Percentiles rank a stretch among this genome's conserved stretches.
These are phyloP conservation scores for Leccinellum rugosiceps DNA, from an alignment of 768 basidiomycete genomes.

Conservation along the genomic window DNA sequence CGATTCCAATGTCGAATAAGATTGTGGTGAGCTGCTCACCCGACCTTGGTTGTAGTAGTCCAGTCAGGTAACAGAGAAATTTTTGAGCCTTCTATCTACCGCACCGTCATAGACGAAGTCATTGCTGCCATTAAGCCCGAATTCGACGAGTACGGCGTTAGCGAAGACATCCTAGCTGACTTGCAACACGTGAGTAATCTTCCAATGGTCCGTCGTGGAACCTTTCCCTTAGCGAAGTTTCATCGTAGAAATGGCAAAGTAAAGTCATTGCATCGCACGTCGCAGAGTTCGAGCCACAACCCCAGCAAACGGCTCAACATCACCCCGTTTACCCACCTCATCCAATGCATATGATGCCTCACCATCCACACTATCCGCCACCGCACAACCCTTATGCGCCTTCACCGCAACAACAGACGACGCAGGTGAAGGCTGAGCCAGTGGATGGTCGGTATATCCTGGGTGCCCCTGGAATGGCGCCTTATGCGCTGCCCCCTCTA, in stretches of 20 bases:
- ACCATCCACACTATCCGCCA: slow-evolving; percentile 51
- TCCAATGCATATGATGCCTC: slow-evolving; percentile 56
- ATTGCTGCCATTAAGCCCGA: slow-evolving; percentile 83
- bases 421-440: slow-evolving; percentile 72
- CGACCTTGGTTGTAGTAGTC: slow-evolving; percentile 56
- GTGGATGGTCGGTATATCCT: slow-evolving; percentile 68
- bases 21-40: slow-evolving; percentile 92
- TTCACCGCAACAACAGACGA: slow-evolving; percentile 32
- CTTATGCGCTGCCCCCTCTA: slow-evolving; percentile 57
- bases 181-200: slow-evolving; percentile 75
- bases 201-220: slow-evolving; percentile 12
- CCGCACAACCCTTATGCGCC: slow-evolving; percentile 51
- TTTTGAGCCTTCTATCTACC: slow-evolving; percentile 87
- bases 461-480: slow-evolving; percentile 37
- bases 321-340: slow-evolving; percentile 58
- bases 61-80: slow-evolving; percentile 48
- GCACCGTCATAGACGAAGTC: slow-evolving; percentile 95
- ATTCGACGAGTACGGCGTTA: slow-evolving; percentile 95
- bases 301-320: slow-evolving; percentile 44
- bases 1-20: slow-evolving; percentile 85
- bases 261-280: slow-evolving; percentile 94
- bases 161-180: slow-evolving; percentile 84
- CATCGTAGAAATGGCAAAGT: slow-evolving; percentile 86
- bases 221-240: slow-evolving; percentile 5
- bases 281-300: slow-evolving; percentile 80